Base-by-base conservation (phyloP, 805 yeast genomes). In the Candida mattraensis region DNA sequence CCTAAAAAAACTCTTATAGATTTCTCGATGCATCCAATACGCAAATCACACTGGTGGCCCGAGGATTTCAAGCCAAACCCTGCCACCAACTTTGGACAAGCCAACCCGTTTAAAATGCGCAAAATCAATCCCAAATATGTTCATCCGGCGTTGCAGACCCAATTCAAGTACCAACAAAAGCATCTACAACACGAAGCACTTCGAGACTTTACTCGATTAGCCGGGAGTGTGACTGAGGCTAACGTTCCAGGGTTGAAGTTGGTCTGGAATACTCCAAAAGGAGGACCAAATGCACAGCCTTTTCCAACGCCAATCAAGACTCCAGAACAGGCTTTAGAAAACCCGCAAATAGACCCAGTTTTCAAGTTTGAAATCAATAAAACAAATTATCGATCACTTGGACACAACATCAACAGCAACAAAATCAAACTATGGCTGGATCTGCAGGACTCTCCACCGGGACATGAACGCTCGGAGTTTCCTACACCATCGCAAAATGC, bases 391-490 rank as follows among this genome's bases (percentile, higher is more conserved):
- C 39, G 44, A 7, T 37, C 44, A 18, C 24, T 48, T 20, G 40
- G 46, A 3, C 39, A 33, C 28, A 42, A 35, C 18, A 17, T 50
- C 13, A 44, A 33, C 14, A 50, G 57, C 16, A 50, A 48, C 19
- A 58, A 48, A 18, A 48, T 51, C 5, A 47, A 53, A 32, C 40
- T 53, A 16, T 58, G 64, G 63, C 40, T 46, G 9, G 58, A 53
- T 11, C 28, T 58, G 24, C 56, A 57, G 28, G 57, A 51, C 35
- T 53, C 60, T 2, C 84, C 83, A 2, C 79, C 79, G 0, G 83
- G 83, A 1, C 77, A 70, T 55, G 78, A 75, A 44, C 56, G 76
- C 24, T 63, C 78, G 16, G 84, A 76, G 34, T 78, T 80, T 44
- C 83, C 85, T 0, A 61, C 59, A 5, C 73, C 83, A 0, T 83